Evolutionary conservation across 1,284 basidiomycete genomes (phyloP), one percentile per base, ranked within the genome.

Genomic region (Sanghuangporus baumii): DNA sequence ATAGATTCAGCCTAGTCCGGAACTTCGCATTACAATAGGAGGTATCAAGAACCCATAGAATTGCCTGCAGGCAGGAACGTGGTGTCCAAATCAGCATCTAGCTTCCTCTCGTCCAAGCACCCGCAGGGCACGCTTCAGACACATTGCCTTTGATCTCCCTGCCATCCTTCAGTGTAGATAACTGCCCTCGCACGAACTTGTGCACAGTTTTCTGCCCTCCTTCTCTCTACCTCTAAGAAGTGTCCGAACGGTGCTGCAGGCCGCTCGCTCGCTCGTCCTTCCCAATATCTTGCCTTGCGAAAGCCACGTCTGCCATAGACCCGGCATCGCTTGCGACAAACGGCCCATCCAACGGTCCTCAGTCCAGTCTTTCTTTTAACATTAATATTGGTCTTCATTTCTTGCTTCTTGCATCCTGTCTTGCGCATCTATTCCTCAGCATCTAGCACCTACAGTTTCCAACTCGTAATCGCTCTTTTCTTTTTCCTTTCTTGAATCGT

Each of bases 31-130:
- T 41, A 48, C 31, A 23, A 54, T 31, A 34, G 55, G 7, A 56
- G 41, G 2, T 61, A 57, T 57, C 58, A 43, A 60, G 63, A 65
- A 65, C 16, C 60, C 59, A 23, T 26, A n/a, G 16, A 18, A 11
- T 54, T 74, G 74, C 74, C 74, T 75, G 73, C 73, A 75, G 74
- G 74, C 74, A 72, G 69, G 65, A 74, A 74, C 74, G 74, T 75
- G 74, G 69, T 69, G 50, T 34, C 67, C 61, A 58, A 65, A 59
- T 65, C 61, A 59, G 50, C 60, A 56, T 41, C 56, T 47, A 26
- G 63, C 36, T 54, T 54, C 59, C 63, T 48, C 54, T 47, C 37
- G 41, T 18, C 14, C 20, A 62, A 62, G 26, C 36, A 37, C 34
- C 9, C 38, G 43, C n/a, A 14, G 37, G 57, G 56, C 50, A 60